phyloP scores from a whole-genome alignment of 2,329 filamentous ascomycete genomes.

The Chaetothyriales sp. region DNA sequence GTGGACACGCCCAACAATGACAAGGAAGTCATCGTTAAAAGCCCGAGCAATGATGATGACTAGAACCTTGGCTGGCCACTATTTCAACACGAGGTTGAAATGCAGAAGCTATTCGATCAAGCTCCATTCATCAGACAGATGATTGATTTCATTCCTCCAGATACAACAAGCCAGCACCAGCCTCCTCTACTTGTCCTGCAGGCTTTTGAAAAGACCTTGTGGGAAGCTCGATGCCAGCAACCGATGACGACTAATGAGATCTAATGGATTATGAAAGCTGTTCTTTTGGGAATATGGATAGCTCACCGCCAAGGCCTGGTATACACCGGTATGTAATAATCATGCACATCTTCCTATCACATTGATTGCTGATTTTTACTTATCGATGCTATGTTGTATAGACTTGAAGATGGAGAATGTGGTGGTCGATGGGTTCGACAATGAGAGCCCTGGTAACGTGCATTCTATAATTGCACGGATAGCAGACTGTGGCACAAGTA shows the following conservation, averaged over 20 bases:
- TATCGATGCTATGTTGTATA: not conserved
- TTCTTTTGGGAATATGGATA: not conserved
- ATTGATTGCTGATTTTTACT: not conserved
- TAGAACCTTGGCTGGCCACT: constrained; percentile 1
- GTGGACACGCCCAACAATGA: not conserved
- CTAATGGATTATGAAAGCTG: constrained; percentile 3
- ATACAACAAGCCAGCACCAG: not conserved
- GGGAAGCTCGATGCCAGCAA: not conserved
- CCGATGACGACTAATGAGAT: constrained; percentile 2
- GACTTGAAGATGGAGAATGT: constrained; percentile 5
- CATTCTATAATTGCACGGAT: not conserved
- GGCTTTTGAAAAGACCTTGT: not conserved
- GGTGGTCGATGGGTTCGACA: not conserved
- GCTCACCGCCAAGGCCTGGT: constrained; percentile 1
- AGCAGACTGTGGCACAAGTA: not conserved
- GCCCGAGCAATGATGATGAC: constrained; percentile 1
- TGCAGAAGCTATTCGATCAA: constrained; percentile 1
- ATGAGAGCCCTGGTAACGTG: not conserved
- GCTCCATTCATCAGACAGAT: constrained; percentile 1
- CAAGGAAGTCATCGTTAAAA: constrained; percentile 1
- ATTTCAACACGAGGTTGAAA: constrained; percentile 3
- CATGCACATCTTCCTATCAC: no score
- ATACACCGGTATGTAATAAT: constrained; percentile 2
- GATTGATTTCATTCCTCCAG: constrained; percentile 1
- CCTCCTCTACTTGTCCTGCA: not conserved